Percentiles rank a stretch among this genome's conserved stretches.
These are phyloP conservation scores for Elsinoe australis DNA, from an alignment of 2,329 filamentous ascomycete species.

Conservation along the genomic window DNA sequence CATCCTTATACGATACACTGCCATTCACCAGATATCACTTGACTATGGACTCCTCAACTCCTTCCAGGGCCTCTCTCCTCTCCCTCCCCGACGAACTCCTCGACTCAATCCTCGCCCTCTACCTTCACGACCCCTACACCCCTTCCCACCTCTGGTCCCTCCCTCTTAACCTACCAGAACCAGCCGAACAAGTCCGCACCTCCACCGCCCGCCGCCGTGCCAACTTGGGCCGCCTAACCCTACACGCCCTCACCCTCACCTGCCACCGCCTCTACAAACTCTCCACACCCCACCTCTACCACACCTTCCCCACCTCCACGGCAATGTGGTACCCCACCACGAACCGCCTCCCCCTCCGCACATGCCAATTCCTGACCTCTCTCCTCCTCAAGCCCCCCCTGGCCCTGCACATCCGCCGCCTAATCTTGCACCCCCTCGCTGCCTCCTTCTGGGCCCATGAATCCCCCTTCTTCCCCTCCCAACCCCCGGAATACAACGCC, in stretches of 20 bases:
- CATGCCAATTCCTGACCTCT: slow-evolving; percentile 4
- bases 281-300: slow-evolving; percentile 7
- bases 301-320: slow-evolving; percentile 7
- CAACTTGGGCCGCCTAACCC: slow-evolving; percentile 1
- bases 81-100: slow-evolving; percentile 6
- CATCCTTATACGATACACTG: too few relatives aligned
- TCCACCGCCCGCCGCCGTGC: background rate
- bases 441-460: slow-evolving; percentile 7
- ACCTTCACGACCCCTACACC: slow-evolving; percentile 5
- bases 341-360: slow-evolving; percentile 4
- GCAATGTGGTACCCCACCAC: slow-evolving; percentile 12
- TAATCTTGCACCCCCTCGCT: slow-evolving; percentile 2
- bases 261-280: slow-evolving; percentile 1
- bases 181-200: background rate
- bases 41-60: background rate
- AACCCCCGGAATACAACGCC: background rate
- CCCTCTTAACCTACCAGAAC: background rate
- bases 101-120: slow-evolving; percentile 2
- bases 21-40: too few relatives aligned
- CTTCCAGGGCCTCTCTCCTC: background rate
- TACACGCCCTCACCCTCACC: background rate
- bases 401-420: background rate
- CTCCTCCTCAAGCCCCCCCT: background rate
- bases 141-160: slow-evolving; percentile 1
- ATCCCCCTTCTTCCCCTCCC: slow-evolving; percentile 5